Base-by-base conservation (phyloP, 306 rosid genomes). In the Geum urbanum region DNA sequence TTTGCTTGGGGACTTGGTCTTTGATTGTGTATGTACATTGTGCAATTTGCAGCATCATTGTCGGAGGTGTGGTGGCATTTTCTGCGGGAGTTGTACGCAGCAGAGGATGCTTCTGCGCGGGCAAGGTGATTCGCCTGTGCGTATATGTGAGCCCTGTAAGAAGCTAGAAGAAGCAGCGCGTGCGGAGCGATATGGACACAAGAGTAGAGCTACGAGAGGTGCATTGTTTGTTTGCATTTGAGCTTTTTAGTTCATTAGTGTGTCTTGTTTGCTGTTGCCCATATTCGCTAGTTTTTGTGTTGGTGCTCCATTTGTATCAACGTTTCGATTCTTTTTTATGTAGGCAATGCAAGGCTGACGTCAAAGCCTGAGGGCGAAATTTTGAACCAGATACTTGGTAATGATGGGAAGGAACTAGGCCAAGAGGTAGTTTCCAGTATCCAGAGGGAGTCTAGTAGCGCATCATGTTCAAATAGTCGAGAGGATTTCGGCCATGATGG, bases 101-200 rank as follows among this genome's bases (percentile, higher is more conserved):
- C 90, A 84, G 61, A 87, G 97, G 81, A 90, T 90, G 92, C 73
- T 78, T 81, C 83, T 94, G 65, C 97, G 97, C 1, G 99, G 99
- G 51, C 99, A 94, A 84, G 99, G 99, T 52, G 99, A 91, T 87
- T 88, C 95, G 0, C 91, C 95, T 58, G 99, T 94, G 45, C 96
- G 99, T 35, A 84, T 91, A 18, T 94, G 99, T 65, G 97, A 88
- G 58, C 91, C 99, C 72, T 94, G 99, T 80, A 94, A 90, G 79
- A 94, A 81, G 81, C 85, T 91, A 60, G 99, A 94, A 81, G 99
- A 94, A 80, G 99, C 96, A 22, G 91, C 92, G 44, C 90, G 99
- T 49, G 85, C 87, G 59, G 99, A 91, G 85, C 39, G 96, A 74
- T 85, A 88, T 51, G 97, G 96, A 69, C 90, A 89, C 83, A 85